Percentiles rank a stretch among this genome's conserved stretches.
These are phyloP conservation scores for Fomitopsis palustris DNA, from an alignment of 1,284 basidiomycete genomes.

Conservation along the genomic window DNA sequence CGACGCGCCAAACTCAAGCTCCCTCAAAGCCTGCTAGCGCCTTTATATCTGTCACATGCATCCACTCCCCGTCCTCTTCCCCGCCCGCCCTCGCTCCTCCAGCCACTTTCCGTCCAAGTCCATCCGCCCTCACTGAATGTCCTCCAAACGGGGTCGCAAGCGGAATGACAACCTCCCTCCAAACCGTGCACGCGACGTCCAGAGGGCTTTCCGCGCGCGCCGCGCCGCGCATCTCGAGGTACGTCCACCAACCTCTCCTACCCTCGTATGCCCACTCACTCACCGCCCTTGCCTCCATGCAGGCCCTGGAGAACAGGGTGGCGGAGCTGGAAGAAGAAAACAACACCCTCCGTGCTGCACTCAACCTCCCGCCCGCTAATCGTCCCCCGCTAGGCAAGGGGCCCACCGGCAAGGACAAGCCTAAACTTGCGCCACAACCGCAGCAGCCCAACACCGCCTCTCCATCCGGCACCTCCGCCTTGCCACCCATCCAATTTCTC, in stretches of 20 bases:
- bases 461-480: constrained; percentile 8
- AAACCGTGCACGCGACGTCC: constrained; percentile 88
- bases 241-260: constrained; percentile 26
- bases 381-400: constrained; percentile 73
- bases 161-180: constrained; percentile 90
- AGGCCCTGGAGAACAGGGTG: constrained; percentile 83
- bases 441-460: constrained; percentile 25
- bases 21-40: constrained; percentile 10
- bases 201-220: constrained; percentile 87
- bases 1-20: constrained; percentile 10
- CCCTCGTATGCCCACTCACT: neutral
- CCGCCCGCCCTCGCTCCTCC: constrained; percentile 17
- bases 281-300: constrained; percentile 21
- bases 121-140: constrained; percentile 43
- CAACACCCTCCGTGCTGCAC: constrained; percentile 66
- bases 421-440: constrained; percentile 35
- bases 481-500: constrained; percentile 14
- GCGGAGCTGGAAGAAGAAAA: constrained; percentile 86
- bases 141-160: constrained; percentile 86
- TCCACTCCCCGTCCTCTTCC: constrained; percentile 23
- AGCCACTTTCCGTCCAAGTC: constrained; percentile 10
- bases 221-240: constrained; percentile 87
- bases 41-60: constrained; percentile 19
- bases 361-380: constrained; percentile 74
- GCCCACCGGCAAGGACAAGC: constrained; percentile 80